Evolutionary conservation across 768 basidiomycete genomes (phyloP).

Genomic region (Coprinellus micaceus): DNA sequence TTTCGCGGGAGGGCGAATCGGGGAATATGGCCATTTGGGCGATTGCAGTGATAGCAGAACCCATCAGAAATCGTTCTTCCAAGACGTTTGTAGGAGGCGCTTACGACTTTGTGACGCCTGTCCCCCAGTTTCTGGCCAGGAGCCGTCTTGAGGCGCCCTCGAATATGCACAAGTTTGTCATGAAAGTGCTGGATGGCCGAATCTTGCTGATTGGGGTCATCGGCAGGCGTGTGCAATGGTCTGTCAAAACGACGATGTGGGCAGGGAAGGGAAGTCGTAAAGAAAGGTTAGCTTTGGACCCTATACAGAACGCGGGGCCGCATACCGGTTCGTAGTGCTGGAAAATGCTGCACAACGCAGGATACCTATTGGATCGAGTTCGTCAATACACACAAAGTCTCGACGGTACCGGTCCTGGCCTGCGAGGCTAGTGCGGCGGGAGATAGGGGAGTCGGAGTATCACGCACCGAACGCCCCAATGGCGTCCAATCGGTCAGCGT

Average conservation of each 20-base stretch:
- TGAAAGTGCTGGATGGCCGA: conserved; percentile 81
- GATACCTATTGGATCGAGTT: conserved; percentile 37
- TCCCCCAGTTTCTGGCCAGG: conserved; percentile 65
- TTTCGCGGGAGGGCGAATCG: background rate
- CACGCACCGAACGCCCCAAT: conserved; percentile 75
- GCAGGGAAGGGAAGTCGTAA: conserved; percentile 1
- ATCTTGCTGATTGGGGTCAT: conserved; percentile 37
- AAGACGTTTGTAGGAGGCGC: conserved; percentile 7
- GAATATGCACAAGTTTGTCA: conserved; percentile 79
- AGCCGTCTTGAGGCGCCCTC: conserved; percentile 71
- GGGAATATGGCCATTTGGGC: background rate
- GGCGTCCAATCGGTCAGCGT: conserved; percentile 75
- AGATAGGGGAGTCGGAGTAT: background rate
- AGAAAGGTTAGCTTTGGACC: conserved; percentile 7
- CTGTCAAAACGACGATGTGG: conserved; percentile 21
- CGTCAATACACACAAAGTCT: background rate
- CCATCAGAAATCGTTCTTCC: too few relatives aligned
- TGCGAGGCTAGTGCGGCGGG: background rate
- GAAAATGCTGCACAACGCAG: conserved; percentile 70
- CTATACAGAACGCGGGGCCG: background rate
- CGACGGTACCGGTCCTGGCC: too few relatives aligned
- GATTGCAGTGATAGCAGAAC: background rate
- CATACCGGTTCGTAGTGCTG: conserved; percentile 47
- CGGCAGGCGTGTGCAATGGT: conserved; percentile 44
- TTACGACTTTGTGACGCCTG: conserved; percentile 68